Evolutionary conservation across 345 rosid species (phyloP).

Genomic region (Salix udensis): DNA sequence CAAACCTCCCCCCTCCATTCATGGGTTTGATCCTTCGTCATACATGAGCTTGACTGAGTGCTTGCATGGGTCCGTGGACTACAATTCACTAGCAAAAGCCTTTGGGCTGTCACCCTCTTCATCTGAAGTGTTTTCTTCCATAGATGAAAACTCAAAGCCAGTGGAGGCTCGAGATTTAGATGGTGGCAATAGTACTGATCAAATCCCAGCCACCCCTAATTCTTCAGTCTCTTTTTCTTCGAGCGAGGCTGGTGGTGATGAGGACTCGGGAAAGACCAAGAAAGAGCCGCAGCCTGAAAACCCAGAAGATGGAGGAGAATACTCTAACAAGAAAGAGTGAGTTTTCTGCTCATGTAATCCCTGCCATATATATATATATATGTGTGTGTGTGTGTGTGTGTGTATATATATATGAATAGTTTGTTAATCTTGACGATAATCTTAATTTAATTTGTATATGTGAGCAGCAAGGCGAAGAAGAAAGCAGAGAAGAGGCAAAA

Average conservation of each 20-base stretch:
- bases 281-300: conserved; percentile 5
- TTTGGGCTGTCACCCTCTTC: conserved; percentile 34
- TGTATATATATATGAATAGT: no score
- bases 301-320: conserved; percentile 22
- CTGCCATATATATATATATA: background rate
- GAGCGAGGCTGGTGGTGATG: conserved; percentile 30
- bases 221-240: conserved; percentile 34
- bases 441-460: background rate
- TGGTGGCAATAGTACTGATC: background rate
- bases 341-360: background rate
- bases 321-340: conserved; percentile 26
- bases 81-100: conserved; percentile 49
- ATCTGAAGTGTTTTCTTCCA: conserved; percentile 8
- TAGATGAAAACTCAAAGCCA: conserved; percentile 1
- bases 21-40: conserved; percentile 34
- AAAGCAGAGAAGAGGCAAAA: conserved; percentile 26
- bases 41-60: conserved; percentile 59
- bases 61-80: conserved; percentile 51
- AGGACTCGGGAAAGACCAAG: conserved; percentile 12
- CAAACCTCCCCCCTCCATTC: conserved; percentile 17
- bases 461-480: conserved; percentile 20
- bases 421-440: background rate
- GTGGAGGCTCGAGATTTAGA: conserved; percentile 3
- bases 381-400: no score
- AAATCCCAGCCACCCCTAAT: conserved; percentile 23